Evolutionary conservation across 768 basidiomycete species (phyloP), one percentile per base, ranked within the genome.

Genomic region (Xerocomus brunneocitrinus): DNA sequence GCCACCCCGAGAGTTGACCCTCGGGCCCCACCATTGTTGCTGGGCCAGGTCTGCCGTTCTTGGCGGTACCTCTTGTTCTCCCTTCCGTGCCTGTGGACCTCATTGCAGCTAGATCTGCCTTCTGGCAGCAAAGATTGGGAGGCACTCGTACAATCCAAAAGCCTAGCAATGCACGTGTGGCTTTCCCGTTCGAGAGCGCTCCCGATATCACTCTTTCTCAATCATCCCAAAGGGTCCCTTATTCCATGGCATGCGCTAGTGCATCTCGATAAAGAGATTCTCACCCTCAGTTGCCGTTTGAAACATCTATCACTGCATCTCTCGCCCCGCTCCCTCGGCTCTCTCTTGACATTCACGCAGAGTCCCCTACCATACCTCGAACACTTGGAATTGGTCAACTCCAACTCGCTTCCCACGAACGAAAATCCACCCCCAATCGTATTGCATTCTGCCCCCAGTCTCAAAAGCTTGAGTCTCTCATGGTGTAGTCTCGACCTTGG

Each of bases 11-110:
- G 14, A 30, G 47, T 50, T 10, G 57, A 59, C 48, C 55, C 67
- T 8, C 38, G 24, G 9, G 32, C 32, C 5, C 59, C 62, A 0
- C 69, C 67, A 0, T 38, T 71, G 16, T 31, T 71, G 7, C 64
- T 70, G 42, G 53, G 38, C 4, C 69, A 69, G 35, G 55, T 70
- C 48, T 70, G 67, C 57, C 61, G 64, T 36, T 62, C 69, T 22
- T 68, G 67, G 67, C 59, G 65, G n/a, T 50, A 49, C 30, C 69
- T 68, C 48, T 28, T 69, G 9, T 63, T 65, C 49, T 60, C 67
- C 36, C 62, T 70, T 4, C 60, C 67, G 12, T 59, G 57, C 3
- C 25, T 69, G 13, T 68, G 67, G 67, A 48, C 56, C 22, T 31
- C 47, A 8, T 36, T 68, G 34, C 62, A 57, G 7, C 54, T 68